Evolutionary conservation across 2,329 filamentous ascomycete species (phyloP), one percentile per base, ranked within the genome.

Genomic region (Cladophialophora yegresii): DNA sequence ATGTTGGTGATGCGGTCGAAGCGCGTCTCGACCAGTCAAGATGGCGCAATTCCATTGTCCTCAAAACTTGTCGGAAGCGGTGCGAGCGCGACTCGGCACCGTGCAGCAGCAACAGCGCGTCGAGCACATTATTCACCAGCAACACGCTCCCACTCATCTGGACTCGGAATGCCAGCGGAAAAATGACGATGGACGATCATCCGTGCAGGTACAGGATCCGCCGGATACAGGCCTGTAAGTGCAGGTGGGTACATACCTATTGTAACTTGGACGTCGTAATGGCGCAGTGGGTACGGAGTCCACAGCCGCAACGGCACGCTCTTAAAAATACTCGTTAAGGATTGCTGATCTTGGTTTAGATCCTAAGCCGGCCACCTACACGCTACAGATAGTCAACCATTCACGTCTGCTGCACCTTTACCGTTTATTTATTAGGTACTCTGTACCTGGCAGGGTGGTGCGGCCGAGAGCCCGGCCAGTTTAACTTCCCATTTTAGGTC

Each of bases 1-100:
- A 16, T 50, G 47, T 20, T 50, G 20, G 47, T 22, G 47, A 50
- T 50, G 47, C n/a, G n/a, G 20, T 28, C 47, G 47, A 50, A 50
- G 47, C 36, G 8, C 36, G 8, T 43, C 47, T 50, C 20, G 22
- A 28, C 47, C 47, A 26, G 47, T 50, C 47, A 50, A 50, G 16
- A 23, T 26, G 20, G 45, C 45, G 45, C 20, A 26, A 26, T 50
- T 13, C 3, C 8, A 10, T 3, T 23, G 45, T 50, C 45, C 45
- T 50, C 23, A 22, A 40, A 40, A 40, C 36, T n/a, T 16, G 33
- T 50, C 20, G 13, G 47, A 16, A 26, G 47, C 47, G 22, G 26
- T 50, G 20, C 47, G 47, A 26, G 47, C 36, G 36, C 5, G n/a
- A 43, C 36, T 43, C 36, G 16, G 5, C 16, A 9, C 16, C 36